A percentile compares a stretch with the other conserved stretches of the same genome.
These are phyloP conservation scores for Fusarium agapanthi DNA, from an alignment of 2,329 filamentous ascomycete genomes.

Conservation along the genomic window DNA sequence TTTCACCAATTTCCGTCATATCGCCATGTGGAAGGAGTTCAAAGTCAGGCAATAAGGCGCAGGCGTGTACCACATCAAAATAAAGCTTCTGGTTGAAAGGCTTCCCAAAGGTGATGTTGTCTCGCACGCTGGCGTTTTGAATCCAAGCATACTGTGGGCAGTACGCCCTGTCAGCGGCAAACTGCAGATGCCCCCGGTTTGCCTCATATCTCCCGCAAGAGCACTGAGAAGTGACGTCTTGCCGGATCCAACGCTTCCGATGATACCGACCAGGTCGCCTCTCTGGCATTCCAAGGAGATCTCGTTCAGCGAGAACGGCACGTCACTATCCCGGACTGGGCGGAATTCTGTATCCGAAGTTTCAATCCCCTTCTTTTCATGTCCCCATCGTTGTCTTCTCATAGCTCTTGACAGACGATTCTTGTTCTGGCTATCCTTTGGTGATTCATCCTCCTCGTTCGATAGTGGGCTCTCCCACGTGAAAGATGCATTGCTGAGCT, in stretches of 20 bases:
- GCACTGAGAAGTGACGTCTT: not conserved
- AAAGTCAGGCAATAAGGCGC: not conserved
- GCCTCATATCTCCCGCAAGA: not conserved
- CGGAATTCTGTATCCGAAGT: not conserved
- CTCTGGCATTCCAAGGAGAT: not conserved
- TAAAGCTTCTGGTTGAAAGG: not conserved
- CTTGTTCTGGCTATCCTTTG: not conserved
- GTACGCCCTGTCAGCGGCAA: not conserved
- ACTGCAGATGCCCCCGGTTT: not conserved
- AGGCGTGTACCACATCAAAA: not conserved
- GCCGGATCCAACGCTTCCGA: not conserved
- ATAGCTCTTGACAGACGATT: not conserved
- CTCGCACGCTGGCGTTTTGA: not conserved
- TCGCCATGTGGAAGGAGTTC: not conserved
- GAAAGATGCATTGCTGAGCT: not conserved
- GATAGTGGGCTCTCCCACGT: not conserved
- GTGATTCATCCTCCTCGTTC: not conserved
- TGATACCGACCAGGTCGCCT: not conserved
- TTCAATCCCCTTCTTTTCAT: not conserved
- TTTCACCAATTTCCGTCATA: not conserved
- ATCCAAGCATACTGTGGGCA: not conserved
- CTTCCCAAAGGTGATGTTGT: not conserved
- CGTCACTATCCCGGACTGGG: not conserved
- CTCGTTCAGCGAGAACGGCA: not conserved
- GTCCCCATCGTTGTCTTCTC: not conserved